phyloP scores from a whole-genome alignment of 2,329 filamentous ascomycete genomes.

The Colletotrichum lentis region DNA sequence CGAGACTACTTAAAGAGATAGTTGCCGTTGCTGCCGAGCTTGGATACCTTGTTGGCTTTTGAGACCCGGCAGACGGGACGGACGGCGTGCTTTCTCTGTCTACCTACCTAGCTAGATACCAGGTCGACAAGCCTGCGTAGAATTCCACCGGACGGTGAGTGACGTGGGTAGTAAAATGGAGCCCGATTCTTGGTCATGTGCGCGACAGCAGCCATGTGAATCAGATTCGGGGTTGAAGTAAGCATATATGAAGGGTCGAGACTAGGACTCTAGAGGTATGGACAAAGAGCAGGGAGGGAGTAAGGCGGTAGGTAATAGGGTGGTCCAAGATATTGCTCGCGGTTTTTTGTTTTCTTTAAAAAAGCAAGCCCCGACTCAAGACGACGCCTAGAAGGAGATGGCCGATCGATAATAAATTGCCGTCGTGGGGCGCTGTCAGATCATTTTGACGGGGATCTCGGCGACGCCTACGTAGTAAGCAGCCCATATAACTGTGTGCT shows the following conservation, averaged over 20 bases:
- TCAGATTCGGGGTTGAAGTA: background rate
- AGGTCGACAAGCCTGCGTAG: background rate
- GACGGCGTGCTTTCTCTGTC: background rate
- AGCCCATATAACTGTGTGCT: background rate
- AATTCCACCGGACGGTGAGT: background rate
- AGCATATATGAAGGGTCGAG: background rate
- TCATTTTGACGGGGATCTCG: conserved; percentile 6
- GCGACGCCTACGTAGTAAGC: conserved; percentile 7
- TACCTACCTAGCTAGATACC: too few relatives aligned
- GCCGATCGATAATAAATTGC: conserved; percentile 7
- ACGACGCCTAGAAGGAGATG: background rate
- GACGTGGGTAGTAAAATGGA: background rate
- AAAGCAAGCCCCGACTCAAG: background rate
- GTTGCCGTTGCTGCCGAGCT: background rate
- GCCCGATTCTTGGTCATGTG: conserved; percentile 2
- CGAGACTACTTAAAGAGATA: too few relatives aligned
- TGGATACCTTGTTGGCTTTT: background rate
- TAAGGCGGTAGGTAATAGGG: background rate
- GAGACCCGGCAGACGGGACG: background rate
- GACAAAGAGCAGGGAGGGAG: background rate
- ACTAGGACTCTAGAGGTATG: background rate
- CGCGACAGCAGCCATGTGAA: background rate
- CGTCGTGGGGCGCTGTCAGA: conserved; percentile 6
- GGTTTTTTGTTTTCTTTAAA: background rate
- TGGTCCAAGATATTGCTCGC: too few relatives aligned